These are phyloP conservation scores for Elaeis oleifera DNA, from an alignment of 202 grass and related monocot species.

Conservation along the genomic window DNA sequence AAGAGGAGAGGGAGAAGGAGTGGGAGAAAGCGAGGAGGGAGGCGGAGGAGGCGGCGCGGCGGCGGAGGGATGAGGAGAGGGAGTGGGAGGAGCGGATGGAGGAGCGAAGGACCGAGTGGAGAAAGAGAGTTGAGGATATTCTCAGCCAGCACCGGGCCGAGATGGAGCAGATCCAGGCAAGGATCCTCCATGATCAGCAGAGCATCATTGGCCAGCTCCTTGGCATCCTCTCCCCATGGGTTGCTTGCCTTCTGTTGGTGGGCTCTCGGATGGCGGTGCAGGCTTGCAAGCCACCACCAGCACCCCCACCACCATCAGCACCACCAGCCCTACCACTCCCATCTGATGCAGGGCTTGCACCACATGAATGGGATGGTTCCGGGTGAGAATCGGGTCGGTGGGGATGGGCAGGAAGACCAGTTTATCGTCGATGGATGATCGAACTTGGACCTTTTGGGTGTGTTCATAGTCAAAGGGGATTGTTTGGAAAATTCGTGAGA, in stretches of 20 bases:
- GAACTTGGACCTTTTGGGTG: too few relatives aligned
- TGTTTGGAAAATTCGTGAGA: too few relatives aligned
- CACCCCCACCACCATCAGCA: neutral
- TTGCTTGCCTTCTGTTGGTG: neutral
- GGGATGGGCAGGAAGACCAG: conserved; percentile 5
- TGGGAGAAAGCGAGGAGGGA: too few relatives aligned
- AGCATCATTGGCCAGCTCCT: conserved; percentile 5
- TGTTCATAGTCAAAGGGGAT: too few relatives aligned
- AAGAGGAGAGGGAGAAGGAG: too few relatives aligned
- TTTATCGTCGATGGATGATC: conserved; percentile 7
- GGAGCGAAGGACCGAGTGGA: too few relatives aligned
- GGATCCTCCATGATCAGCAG: conserved; percentile 17
- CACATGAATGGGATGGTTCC: conserved; percentile 5
- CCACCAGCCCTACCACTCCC: conserved; percentile 3
- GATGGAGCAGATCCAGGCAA: conserved; percentile 14
- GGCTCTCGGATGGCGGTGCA: neutral
- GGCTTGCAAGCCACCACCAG: conserved; percentile 2
- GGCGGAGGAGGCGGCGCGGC: too few relatives aligned
- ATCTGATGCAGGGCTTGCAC: conserved; percentile 14
- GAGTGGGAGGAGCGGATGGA: conserved; percentile 1
- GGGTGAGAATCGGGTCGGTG: conserved; percentile 1
- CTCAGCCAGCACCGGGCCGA: conserved; percentile 6
- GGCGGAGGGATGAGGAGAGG: too few relatives aligned
- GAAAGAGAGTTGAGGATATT: neutral
- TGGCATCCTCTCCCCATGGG: conserved; percentile 2